Evolutionary conservation across 2,329 filamentous ascomycete genomes (phyloP), one percentile per base, ranked within the genome.

Genomic region (Xylariales sp.): DNA sequence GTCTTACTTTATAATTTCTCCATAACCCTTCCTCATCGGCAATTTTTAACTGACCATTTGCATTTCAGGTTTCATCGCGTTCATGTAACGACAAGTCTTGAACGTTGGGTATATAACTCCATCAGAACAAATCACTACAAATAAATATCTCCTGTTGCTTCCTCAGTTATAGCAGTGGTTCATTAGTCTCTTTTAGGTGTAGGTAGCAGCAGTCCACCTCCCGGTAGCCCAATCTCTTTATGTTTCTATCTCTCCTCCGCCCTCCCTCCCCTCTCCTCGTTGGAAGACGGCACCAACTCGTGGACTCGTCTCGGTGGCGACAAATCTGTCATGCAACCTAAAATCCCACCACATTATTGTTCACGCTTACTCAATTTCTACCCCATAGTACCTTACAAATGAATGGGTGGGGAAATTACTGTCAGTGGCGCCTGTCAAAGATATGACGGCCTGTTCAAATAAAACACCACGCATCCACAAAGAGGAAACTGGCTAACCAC

Each of bases 371-470:
- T 67, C 32, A 64, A 52, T 45, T 18, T 53, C 43, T 60, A 46
- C 36, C 34, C 45, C n/a, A 57, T 18, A 61, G 55, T 43, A 30
- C 56, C 45, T 59, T 49, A 39, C 53, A 65, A 30, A 57, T 63
- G 54, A 62, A 64, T 59, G 52, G 49, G 53, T 45, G 49, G 39
- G 39, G 28, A 49, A 57, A 32, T 46, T 28, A 62, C 28, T 39
- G 5, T 60, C 53, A 43, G 63, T 62, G 56, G 55, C 48, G 59
- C 56, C 58, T 67, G 71, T 57, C 52, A 65, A 59, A 65, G 71
- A 68, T 72, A 75, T 73, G 70, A 76, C 74, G 68, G 72, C 68
- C 68, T 69, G 71, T 61, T 62, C 71, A 52, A 66, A 57, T 72
- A 54, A 66, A 55, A 64, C 68, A 69, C 60, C 50, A 62, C 23